Evolutionary conservation across 805 yeast species (phyloP), one percentile per base, ranked within the genome.

Genomic region (Pichia manshurica): DNA sequence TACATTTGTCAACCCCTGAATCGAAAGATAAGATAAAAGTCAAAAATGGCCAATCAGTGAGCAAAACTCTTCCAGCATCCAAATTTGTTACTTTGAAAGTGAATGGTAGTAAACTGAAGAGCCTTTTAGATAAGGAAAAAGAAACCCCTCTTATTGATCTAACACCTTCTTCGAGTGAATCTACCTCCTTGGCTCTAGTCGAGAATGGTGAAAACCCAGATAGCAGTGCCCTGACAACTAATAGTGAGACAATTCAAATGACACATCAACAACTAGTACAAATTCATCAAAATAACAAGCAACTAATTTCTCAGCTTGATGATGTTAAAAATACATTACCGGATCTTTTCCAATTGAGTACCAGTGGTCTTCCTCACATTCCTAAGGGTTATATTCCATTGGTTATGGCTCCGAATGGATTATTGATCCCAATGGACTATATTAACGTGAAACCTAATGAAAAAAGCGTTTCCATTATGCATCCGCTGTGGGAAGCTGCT

Each of bases 321-420:
- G 40, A 37, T 21, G 4, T 9, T 4, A 37, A 37, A 19, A 28
- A 10, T 4, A 12, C 37, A 36, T 29, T 40, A 28, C 29, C 29
- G 10, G 23, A 13, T 13, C 29, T 43, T 13, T 32, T 43, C 3
- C 28, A 43, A 36, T 15, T 36, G 9, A 13, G n/a, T 16, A 34
- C 21, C 13, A 20, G 13, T 12, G 19, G n/a, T 3, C 2, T 45
- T 15, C 35, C 43, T 1, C 47, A 55, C 8, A 53, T 62, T 10
- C 63, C 63, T 0, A 45, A 52, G n/a, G 66, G 66, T 1, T 62
- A 53, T 42, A 51, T 60, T 16, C 66, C 65, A 4, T 53, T 62
- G 40, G 50, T 62, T 56, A 60, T 62, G 65, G 56, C 66, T 10
- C 66, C 66, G 0, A 56, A 58, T 36, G 66, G 66, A 2, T 51